A percentile compares a stretch with the other conserved stretches of the same genome.
These are phyloP conservation scores for Rubus idaeus DNA, from an alignment of 306 rosid genomes.

Conservation along the genomic window DNA sequence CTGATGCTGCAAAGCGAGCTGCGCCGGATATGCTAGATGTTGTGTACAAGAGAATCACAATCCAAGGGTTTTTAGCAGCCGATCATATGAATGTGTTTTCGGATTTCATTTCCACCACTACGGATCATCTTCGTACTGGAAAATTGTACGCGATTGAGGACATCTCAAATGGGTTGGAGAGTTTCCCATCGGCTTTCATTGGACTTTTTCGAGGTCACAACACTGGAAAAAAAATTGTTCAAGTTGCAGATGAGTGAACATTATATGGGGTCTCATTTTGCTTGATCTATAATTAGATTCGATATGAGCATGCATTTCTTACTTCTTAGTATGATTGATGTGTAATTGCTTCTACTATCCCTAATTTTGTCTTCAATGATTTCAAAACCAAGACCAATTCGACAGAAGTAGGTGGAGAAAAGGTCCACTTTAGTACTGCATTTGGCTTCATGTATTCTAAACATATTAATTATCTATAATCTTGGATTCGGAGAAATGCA, in stretches of 20 bases:
- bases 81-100: constrained; percentile 39
- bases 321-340: not conserved
- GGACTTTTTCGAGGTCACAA: constrained; percentile 65
- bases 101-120: constrained; percentile 44
- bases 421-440: not conserved
- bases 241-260: constrained; percentile 34
- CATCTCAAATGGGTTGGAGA: constrained; percentile 52
- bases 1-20: constrained; percentile 36
- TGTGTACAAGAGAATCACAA: constrained; percentile 59
- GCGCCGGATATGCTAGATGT: constrained; percentile 52
- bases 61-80: constrained; percentile 55
- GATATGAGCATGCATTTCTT: too few species aligned
- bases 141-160: constrained; percentile 52
- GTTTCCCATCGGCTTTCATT: constrained; percentile 59
- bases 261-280: not conserved
- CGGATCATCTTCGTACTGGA: constrained; percentile 42
- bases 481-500: too few species aligned
- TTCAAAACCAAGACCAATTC: not conserved
- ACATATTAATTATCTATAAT: too few species aligned
- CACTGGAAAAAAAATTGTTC: constrained; percentile 64
- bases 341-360: not conserved
- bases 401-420: not conserved
- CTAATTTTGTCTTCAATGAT: not conserved
- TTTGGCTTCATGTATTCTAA: not conserved
- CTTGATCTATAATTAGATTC: not conserved